Evolutionary conservation across 2,329 filamentous ascomycete species (phyloP), one percentile per base, ranked within the genome.

Genomic region (Aureobasidium sp.): DNA sequence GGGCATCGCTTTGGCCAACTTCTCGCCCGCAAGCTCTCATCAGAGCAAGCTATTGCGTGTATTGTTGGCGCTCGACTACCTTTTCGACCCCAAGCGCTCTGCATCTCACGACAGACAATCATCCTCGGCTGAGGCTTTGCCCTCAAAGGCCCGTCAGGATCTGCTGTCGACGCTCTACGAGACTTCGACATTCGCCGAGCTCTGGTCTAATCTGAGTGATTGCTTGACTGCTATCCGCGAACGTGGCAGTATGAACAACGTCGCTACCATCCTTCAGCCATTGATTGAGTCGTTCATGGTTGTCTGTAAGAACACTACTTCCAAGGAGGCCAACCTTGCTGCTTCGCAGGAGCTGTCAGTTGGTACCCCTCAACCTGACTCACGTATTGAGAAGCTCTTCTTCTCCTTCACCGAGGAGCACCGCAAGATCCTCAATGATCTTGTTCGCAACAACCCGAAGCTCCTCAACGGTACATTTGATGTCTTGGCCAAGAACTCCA

Each of bases 401-500:
- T 99, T 97, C 80, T 90, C 84, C 53, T 99, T 99, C 73, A 99
- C 94, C 0, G 94, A 97, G 72, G 92, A 97, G 63, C 94, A 99
- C 75, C 90, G 94, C 65, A 94, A 96, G 72, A 96, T 99, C 67
- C 84, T 99, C 68, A 99, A 99, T 72, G 94, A 99, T 73, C 88
- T 99, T 66, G 94, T 99, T 61, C 88, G 95, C 66, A 91, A 96
- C 71, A 97, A 96, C 68, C 94, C 95, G 34, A 96, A 96, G 75
- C 85, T 99, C 66, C 99, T 99, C 95, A 97, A 93, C 63, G 94
- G 94, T 59, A 97, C 93, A 2, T 97, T 99, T 77, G 92, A 93
- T 12, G 82, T 99, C 17, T 79, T 99, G 52, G 94, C 97, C 65
- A 97, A 96, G 80, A 99, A 99, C 72, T 95, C 94, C 29, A 99